Base-by-base conservation (phyloP, 305 asterid species). In the Rubia occidens region DNA sequence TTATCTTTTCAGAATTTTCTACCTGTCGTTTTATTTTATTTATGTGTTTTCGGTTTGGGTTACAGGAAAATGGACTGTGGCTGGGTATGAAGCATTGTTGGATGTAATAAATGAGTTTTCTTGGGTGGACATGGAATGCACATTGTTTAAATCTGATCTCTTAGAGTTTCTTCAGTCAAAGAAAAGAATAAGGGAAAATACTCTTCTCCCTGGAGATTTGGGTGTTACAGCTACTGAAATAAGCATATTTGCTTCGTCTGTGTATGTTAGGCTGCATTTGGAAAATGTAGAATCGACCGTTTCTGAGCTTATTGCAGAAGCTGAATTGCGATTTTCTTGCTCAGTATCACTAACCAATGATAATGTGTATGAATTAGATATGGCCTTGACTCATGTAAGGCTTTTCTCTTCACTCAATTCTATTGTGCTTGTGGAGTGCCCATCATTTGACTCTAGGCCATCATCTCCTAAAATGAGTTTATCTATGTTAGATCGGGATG, bases 371-470 rank as follows among this genome's bases (percentile, higher is more conserved):
- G 60, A 53, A 72, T 75, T 89, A 63, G 79, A 84, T 75, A 75
- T 86, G 72, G 83, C 97, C 40, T 76, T 87, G 72, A 84, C 85
- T 80, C 82, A 88, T 64, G 77, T 90, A 55, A 75, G 82, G 45
- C 80, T 90, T 67, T 90, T 87, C 83, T 94, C 99, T 58, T 75
- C 82, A n/a, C 74, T 83, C 58, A 89, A 81, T 74, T 86, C 96
- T 66, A 88, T 91, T 78, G 68, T 82, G 82, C 96, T 94, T 77
- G 86, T 81, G 40, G 88, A 94, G 75, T 84, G 85, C 79, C 54
- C 85, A 78, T 81, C 84, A 66, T 79, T 82, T 37, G 83, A 72
- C 67, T 78, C 83, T n/a, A 81, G 78, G 75, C 79, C 83, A 66
- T 80, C 93, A 69, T 93, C 78, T 78, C 86, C 86, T 76, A 85